Evolutionary conservation across 2,329 filamentous ascomycete genomes (phyloP).

Genomic region (Colletotrichum sp.): DNA sequence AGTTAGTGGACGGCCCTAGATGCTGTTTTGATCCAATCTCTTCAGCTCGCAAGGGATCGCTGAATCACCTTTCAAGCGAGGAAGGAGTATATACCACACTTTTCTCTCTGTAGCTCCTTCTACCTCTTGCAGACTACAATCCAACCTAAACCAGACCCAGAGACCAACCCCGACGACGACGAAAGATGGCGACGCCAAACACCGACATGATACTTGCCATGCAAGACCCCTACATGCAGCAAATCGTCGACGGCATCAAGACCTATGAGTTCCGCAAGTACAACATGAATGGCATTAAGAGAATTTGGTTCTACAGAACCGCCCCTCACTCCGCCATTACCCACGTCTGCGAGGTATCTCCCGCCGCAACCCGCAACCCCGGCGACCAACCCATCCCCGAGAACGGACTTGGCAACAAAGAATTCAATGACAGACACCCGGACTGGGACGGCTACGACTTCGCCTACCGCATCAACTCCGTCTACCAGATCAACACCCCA

Average conservation of each 20-base stretch:
- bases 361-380: slow-evolving; percentile 21
- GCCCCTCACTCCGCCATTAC: slow-evolving; percentile 29
- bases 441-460: slow-evolving; percentile 32
- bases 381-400: slow-evolving; percentile 19
- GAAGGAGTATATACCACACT: background rate
- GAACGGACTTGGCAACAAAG: slow-evolving; percentile 28
- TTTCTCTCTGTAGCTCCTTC: background rate
- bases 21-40: background rate
- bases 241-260: slow-evolving; percentile 29
- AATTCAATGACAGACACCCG: slow-evolving; percentile 26
- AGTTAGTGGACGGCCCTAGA: background rate
- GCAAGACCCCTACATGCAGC: slow-evolving; percentile 21
- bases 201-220: background rate
- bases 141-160: background rate
- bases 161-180: background rate
- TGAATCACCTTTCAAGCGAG: background rate
- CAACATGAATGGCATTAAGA: slow-evolving; percentile 23
- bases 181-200: background rate
- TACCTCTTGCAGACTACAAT: background rate
- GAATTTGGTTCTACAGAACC: slow-evolving; percentile 32
- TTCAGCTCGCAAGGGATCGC: background rate
- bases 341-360: slow-evolving; percentile 26
- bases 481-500: slow-evolving; percentile 25
- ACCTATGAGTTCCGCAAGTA: slow-evolving; percentile 33
- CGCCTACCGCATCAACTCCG: slow-evolving; percentile 27